Percentiles rank a stretch among this genome's conserved stretches.
phyloP scores from a whole-genome alignment of 768 basidiomycete genomes.

The Cystofilobasidium macerans region DNA sequence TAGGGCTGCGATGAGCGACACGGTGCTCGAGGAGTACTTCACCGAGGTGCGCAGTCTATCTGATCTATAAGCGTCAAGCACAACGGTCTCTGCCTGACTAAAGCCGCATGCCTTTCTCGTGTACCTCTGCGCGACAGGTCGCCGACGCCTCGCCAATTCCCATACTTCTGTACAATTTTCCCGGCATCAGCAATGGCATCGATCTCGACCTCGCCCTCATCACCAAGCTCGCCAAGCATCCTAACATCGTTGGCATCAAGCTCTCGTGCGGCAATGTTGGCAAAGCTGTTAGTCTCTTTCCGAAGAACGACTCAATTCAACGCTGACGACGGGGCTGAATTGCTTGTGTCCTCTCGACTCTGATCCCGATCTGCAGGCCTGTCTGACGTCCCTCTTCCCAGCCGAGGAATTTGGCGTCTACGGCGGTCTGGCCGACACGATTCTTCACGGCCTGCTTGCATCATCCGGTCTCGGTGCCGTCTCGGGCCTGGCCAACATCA shows the following conservation, averaged over 20 bases:
- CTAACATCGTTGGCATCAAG: constrained; percentile 40
- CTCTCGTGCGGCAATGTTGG: constrained; percentile 5
- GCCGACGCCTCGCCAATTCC: constrained; percentile 36
- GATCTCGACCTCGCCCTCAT: constrained; percentile 37
- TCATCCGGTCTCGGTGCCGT: constrained; percentile 18
- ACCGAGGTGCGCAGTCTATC: constrained; percentile 4
- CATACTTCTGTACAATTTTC: constrained; percentile 37
- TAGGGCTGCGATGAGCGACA: constrained; percentile 6
- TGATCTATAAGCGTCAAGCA: not conserved
- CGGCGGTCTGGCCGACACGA: constrained; percentile 27
- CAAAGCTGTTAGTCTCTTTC: constrained; percentile 2
- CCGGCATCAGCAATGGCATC: constrained; percentile 37
- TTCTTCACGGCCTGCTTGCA: constrained; percentile 22
- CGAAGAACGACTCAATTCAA: not conserved
- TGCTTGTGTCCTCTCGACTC: not conserved
- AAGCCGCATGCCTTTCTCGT: not conserved
- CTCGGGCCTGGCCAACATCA: constrained; percentile 11
- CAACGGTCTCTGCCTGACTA: not conserved
- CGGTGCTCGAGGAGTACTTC: constrained; percentile 16
- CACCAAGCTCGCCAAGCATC: constrained; percentile 34
- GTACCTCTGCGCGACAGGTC: constrained; percentile 27
- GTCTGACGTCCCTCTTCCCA: constrained; percentile 3
- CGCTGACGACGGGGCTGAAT: too few species aligned
- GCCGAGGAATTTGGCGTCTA: constrained; percentile 14
- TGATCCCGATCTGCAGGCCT: not conserved